Percentiles rank a stretch among this genome's conserved stretches.
These are phyloP conservation scores for Clitopilus hobsonii DNA, from an alignment of 768 basidiomycete genomes.

Conservation along the genomic window DNA sequence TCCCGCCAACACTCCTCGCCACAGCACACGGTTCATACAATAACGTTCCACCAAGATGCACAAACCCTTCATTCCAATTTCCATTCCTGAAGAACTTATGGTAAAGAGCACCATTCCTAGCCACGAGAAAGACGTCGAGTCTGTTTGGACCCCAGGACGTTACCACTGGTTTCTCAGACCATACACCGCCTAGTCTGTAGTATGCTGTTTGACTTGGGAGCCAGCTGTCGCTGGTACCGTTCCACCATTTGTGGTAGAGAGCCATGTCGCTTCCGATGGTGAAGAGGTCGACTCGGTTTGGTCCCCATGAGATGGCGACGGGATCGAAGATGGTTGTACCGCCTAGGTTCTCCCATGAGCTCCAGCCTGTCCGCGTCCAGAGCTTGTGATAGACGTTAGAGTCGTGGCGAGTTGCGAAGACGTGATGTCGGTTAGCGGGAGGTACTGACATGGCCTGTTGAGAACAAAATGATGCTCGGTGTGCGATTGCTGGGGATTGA, in stretches of 20 bases:
- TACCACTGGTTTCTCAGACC: conserved; percentile 4
- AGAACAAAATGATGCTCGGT: too few relatives aligned
- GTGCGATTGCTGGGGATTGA: too few relatives aligned
- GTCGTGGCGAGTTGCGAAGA: conserved; percentile 8
- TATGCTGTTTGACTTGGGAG: background rate
- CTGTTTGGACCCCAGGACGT: background rate
- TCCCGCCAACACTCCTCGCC: background rate
- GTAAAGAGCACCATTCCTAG: background rate
- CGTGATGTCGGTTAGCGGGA: conserved; percentile 6
- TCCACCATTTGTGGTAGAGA: conserved; percentile 9
- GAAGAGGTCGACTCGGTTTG: conserved; percentile 11
- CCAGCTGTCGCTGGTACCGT: conserved; percentile 5
- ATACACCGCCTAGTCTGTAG: conserved; percentile 7
- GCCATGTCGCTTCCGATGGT: conserved; percentile 4
- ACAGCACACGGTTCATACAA: background rate
- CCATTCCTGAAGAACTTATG: conserved; percentile 3
- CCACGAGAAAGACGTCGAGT: conserved; percentile 5
- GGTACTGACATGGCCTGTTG: too few relatives aligned
- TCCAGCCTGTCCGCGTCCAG: conserved; percentile 5
- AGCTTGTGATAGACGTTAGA: conserved; percentile 10
- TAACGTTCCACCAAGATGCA: conserved; percentile 1
- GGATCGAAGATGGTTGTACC: conserved; percentile 5
- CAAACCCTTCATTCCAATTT: background rate
- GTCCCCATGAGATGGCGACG: conserved; percentile 6
- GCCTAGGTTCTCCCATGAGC: conserved; percentile 3